Evolutionary conservation across 2,329 filamentous ascomycete species (phyloP).

Genomic region (Xylariomycetidae sp.): DNA sequence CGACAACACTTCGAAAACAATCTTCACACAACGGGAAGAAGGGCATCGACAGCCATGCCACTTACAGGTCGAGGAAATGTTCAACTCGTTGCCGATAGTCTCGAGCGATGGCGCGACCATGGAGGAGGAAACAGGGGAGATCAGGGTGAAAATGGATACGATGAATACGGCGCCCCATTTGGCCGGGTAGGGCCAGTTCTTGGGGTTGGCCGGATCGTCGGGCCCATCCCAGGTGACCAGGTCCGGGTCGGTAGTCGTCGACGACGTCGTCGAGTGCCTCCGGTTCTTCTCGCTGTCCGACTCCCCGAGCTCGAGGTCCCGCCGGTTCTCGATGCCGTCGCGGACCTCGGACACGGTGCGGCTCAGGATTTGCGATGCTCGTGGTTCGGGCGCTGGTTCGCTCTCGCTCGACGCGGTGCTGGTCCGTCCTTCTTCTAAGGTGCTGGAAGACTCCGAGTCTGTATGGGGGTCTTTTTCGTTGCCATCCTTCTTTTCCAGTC

Average conservation of each 20-base stretch:
- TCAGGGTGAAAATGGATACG: slow-evolving; percentile 52
- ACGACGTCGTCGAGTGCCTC: slow-evolving; percentile 16
- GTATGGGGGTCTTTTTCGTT: no score
- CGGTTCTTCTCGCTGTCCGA: slow-evolving; percentile 14
- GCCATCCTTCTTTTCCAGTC: no score
- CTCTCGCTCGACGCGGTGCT: neutral
- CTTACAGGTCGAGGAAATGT: slow-evolving; percentile 37
- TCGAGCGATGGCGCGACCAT: slow-evolving; percentile 48
- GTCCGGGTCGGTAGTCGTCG: slow-evolving; percentile 31
- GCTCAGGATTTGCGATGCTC: no score
- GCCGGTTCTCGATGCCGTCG: slow-evolving; percentile 32
- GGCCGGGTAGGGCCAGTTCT: slow-evolving; percentile 48
- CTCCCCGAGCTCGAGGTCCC: slow-evolving; percentile 29
- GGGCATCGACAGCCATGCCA: neutral
- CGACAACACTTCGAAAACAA: no score
- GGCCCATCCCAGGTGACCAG: slow-evolving; percentile 46
- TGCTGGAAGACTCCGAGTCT: no score
- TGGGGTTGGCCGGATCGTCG: slow-evolving; percentile 43
- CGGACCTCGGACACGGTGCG: slow-evolving; percentile 27
- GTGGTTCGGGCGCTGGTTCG: no score
- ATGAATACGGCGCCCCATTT: slow-evolving; percentile 54
- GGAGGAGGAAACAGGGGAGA: slow-evolving; percentile 54
- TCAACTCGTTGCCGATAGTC: slow-evolving; percentile 46
- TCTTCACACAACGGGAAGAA: neutral
- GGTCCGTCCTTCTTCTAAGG: neutral